These are phyloP conservation scores for Phytophthora megakarya DNA, from an alignment of 352 stramenopile genomes.

Conservation along the genomic window DNA sequence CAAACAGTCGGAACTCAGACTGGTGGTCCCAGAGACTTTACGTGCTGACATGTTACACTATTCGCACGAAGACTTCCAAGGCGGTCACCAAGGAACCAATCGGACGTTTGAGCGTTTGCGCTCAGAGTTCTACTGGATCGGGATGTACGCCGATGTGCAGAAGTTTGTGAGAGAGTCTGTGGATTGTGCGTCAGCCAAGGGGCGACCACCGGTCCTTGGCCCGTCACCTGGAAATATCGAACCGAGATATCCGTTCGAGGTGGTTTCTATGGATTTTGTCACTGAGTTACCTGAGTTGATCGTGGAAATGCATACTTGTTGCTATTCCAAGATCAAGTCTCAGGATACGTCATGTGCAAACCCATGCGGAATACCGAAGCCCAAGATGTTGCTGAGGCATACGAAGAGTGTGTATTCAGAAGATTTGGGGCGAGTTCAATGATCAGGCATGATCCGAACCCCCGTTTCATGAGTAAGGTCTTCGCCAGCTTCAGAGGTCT, in stretches of 20 bases:
- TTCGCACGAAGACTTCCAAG: background rate
- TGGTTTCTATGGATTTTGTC: too few species aligned
- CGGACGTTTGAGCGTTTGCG: background rate
- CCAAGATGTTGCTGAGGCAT: too few species aligned
- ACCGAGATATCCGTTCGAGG: too few species aligned
- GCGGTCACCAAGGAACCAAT: background rate
- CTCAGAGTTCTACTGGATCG: background rate
- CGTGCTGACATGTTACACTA: too few species aligned
- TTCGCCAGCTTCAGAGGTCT: background rate
- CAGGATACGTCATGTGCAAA: too few species aligned
- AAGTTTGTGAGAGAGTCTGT: background rate
- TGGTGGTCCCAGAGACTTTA: background rate
- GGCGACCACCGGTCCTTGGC: background rate
- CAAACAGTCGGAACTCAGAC: background rate
- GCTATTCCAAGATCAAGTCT: too few species aligned
- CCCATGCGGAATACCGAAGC: too few species aligned
- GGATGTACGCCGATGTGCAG: background rate
- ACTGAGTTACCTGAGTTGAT: too few species aligned
- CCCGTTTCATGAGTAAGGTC: too few species aligned
- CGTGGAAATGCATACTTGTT: too few species aligned
- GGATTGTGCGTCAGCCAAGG: background rate
- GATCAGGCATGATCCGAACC: background rate
- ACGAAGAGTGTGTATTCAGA: too few species aligned
- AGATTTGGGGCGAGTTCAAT: background rate
- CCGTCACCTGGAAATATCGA: too few species aligned